These are phyloP conservation scores for Candida mattraensis DNA, from an alignment of 805 yeast species.

Conservation along the genomic window DNA sequence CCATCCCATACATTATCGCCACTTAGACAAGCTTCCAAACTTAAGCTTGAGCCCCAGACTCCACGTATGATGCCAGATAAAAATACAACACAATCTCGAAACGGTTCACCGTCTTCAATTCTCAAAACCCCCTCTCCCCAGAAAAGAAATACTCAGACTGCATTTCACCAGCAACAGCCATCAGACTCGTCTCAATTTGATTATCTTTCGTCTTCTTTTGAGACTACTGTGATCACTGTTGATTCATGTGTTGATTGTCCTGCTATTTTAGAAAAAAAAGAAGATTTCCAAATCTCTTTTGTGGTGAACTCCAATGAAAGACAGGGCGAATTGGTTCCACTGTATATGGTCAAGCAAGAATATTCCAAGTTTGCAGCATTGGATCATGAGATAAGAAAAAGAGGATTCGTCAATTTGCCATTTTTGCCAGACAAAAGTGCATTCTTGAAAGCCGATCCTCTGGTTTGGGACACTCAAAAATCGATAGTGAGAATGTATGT, in stretches of 20 bases:
- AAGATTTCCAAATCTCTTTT: constrained; percentile 61
- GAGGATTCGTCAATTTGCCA: constrained; percentile 26
- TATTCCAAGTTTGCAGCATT: constrained; percentile 59
- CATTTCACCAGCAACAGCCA: constrained; percentile 14
- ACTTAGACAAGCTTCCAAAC: not conserved
- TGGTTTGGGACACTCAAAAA: constrained; percentile 35
- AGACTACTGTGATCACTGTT: constrained; percentile 32
- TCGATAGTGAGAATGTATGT: constrained; percentile 31
- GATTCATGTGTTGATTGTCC: constrained; percentile 32
- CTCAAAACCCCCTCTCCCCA: constrained; percentile 17
- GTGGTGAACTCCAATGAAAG: constrained; percentile 60
- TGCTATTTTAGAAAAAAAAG: constrained; percentile 39
- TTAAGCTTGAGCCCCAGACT: not conserved
- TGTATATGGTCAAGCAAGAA: constrained; percentile 69
- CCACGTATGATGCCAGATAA: no score
- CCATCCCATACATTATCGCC: no score
- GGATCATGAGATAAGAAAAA: constrained; percentile 58
- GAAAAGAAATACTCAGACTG: constrained; percentile 2
- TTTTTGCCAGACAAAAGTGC: constrained; percentile 28
- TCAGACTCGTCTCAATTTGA: constrained; percentile 28
- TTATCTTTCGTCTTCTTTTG: constrained; percentile 29
- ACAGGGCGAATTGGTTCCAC: constrained; percentile 51
- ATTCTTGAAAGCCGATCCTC: constrained; percentile 30
- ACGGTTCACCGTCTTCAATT: constrained; percentile 6
- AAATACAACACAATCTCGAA: no score